Conservation (phyloP, 2,329 filamentous ascomycete species). For the Stagonosporopsis cucurbitacearum region DNA sequence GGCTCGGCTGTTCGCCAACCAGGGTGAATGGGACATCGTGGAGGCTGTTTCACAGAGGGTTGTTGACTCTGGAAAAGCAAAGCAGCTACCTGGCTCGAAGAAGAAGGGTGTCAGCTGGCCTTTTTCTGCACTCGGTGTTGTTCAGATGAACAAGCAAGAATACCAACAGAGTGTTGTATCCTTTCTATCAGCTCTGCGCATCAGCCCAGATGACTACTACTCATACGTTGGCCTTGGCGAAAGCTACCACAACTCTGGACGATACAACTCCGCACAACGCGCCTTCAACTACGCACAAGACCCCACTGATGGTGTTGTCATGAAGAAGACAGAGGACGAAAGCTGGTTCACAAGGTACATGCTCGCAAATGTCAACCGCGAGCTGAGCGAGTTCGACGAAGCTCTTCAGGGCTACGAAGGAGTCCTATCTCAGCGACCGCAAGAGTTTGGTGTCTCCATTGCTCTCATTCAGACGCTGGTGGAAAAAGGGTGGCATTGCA, state of each 20-base stretch:
- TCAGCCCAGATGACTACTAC: constrained; percentile 86
- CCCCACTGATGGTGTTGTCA: constrained; percentile 67
- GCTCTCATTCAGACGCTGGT: constrained; percentile 87
- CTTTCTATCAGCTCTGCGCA: constrained; percentile 86
- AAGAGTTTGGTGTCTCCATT: constrained; percentile 85
- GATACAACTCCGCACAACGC: constrained; percentile 92
- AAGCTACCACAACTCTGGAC: constrained; percentile 91
- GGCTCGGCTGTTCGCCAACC: constrained; percentile 83
- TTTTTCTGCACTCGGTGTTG: constrained; percentile 89
- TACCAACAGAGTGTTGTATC: constrained; percentile 88
- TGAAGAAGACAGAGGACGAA: constrained; percentile 65
- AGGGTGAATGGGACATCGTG: constrained; percentile 94
- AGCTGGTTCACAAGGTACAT: constrained; percentile 97
- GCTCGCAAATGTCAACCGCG: constrained; percentile 91
- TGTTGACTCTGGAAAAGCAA: constrained; percentile 92
- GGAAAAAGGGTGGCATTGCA: constrained; percentile 76
- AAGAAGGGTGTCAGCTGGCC: constrained; percentile 95
- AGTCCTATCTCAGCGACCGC: constrained; percentile 71
- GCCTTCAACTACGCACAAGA: constrained; percentile 85
- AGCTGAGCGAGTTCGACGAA: constrained; percentile 87
- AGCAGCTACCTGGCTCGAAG: constrained; percentile 89
- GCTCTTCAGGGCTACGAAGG: constrained; percentile 78
- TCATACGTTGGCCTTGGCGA: constrained; percentile 97
- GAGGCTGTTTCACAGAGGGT: constrained; percentile 90
- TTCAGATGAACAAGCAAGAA: constrained; percentile 92